Percentiles rank a stretch among this genome's conserved stretches.
phyloP scores from a whole-genome alignment of 306 rosid genomes.

The Prunus mongolica region DNA sequence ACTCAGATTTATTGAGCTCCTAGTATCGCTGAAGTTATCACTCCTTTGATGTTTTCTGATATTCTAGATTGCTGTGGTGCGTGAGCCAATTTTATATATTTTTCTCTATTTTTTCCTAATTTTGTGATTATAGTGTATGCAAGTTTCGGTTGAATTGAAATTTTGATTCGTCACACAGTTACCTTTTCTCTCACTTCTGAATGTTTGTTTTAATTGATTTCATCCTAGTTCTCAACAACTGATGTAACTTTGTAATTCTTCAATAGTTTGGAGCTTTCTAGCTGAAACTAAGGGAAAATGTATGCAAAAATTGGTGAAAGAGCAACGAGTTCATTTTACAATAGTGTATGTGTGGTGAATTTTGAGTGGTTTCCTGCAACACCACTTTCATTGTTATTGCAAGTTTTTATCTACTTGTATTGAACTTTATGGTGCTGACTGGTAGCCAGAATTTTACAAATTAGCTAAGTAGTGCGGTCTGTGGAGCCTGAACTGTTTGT shows the following conservation, averaged over 20 bases:
- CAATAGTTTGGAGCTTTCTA: not conserved
- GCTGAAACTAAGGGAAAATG: not conserved
- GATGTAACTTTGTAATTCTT: not conserved
- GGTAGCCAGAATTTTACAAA: not conserved
- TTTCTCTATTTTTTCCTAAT: not conserved
- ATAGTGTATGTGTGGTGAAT: not conserved
- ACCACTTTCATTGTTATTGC: not conserved
- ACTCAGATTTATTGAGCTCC: conserved; percentile 30
- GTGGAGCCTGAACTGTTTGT: not conserved
- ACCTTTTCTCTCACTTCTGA: not conserved
- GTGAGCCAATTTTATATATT: conserved; percentile 15
- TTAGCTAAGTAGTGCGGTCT: not conserved
- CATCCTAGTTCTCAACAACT: not conserved
- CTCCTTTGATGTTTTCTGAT: conserved; percentile 52
- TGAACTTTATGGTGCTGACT: not conserved
- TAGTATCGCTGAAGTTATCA: conserved; percentile 21
- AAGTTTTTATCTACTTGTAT: not conserved
- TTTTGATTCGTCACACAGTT: not conserved
- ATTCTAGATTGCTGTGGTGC: conserved; percentile 59
- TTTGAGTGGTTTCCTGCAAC: not conserved
- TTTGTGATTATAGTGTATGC: not conserved
- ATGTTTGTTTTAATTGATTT: not conserved
- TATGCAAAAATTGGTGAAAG: not conserved
- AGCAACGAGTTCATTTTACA: not conserved
- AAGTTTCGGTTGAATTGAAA: not conserved